Conservation (phyloP, 768 basidiomycete genomes). For the Cytidiella melzeri region DNA sequence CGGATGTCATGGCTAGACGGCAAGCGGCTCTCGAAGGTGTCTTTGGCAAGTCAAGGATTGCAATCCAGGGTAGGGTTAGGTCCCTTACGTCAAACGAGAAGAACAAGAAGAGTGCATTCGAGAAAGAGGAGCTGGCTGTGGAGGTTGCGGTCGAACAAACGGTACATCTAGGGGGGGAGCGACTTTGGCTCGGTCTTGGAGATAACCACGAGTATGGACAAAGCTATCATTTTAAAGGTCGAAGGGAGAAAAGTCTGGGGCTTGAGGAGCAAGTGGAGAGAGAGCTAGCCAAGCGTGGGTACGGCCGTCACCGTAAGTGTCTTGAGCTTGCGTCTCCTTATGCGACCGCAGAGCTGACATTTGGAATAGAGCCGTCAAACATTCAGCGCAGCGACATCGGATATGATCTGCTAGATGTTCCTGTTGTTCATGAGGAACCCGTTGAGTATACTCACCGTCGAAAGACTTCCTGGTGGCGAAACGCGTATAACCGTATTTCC, state of each 20-base stretch:
- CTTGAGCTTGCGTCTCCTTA: background rate
- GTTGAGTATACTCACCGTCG: constrained; percentile 11
- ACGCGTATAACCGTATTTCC: constrained; percentile 46
- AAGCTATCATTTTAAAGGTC: constrained; percentile 19
- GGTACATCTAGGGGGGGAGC: constrained; percentile 38
- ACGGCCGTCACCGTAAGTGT: constrained; percentile 19
- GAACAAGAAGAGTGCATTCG: constrained; percentile 2
- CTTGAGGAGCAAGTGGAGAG: constrained; percentile 47
- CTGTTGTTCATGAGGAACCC: constrained; percentile 14
- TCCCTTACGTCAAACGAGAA: background rate
- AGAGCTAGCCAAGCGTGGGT: constrained; percentile 46
- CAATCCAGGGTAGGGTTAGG: constrained; percentile 13
- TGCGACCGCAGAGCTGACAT: constrained; percentile 7
- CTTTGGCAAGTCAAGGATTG: constrained; percentile 26
- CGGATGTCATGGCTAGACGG: constrained; percentile 39
- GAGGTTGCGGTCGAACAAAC: constrained; percentile 36
- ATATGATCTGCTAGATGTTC: constrained; percentile 1
- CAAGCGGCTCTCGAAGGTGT: constrained; percentile 30
- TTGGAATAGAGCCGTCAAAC: constrained; percentile 1
- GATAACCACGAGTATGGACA: constrained; percentile 42
- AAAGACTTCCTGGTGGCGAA: constrained; percentile 53
- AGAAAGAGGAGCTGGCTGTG: constrained; percentile 20
- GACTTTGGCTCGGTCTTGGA: constrained; percentile 48
- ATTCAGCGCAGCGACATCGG: background rate
- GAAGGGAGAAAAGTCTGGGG: constrained; percentile 45